These are phyloP conservation scores for Penicillium sp. DNA, from an alignment of 2,329 filamentous ascomycete species.

Conservation along the genomic window DNA sequence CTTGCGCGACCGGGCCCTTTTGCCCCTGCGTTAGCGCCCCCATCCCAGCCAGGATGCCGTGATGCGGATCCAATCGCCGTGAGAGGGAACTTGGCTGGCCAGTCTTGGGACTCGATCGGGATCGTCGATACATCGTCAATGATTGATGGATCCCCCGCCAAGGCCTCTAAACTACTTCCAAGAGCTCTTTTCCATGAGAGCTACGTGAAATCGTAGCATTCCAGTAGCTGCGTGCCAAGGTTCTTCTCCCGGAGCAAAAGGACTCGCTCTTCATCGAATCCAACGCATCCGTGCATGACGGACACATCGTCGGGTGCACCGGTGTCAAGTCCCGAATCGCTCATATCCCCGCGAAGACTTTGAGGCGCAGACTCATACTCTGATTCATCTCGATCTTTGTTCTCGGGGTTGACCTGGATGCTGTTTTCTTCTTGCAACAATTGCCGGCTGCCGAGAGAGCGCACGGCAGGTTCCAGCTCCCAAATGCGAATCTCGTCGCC, in stretches of 20 bases:
- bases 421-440: constrained; percentile 57
- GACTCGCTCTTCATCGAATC: constrained; percentile 92
- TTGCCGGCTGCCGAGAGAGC: constrained; percentile 53
- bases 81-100: background rate
- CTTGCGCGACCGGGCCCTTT: constrained; percentile 14
- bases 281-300: constrained; percentile 69
- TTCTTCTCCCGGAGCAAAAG: constrained; percentile 77
- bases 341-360: background rate
- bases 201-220: constrained; percentile 86
- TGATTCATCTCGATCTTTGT: constrained; percentile 21
- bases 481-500: constrained; percentile 83
- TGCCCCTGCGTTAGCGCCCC: constrained; percentile 22
- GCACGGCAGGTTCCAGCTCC: constrained; percentile 79
- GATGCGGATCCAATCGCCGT: background rate
- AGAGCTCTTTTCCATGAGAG: background rate
- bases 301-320: constrained; percentile 48
- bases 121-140: background rate
- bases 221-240: constrained; percentile 72
- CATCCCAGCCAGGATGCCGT: constrained; percentile 6
- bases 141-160: background rate
- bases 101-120: background rate
- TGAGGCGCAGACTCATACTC: background rate
- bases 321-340: constrained; percentile 23
- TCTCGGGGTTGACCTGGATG: constrained; percentile 58
- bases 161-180: background rate